Evolutionary conservation across 306 rosid genomes (phyloP).

Genomic region (Quercus mongolica): DNA sequence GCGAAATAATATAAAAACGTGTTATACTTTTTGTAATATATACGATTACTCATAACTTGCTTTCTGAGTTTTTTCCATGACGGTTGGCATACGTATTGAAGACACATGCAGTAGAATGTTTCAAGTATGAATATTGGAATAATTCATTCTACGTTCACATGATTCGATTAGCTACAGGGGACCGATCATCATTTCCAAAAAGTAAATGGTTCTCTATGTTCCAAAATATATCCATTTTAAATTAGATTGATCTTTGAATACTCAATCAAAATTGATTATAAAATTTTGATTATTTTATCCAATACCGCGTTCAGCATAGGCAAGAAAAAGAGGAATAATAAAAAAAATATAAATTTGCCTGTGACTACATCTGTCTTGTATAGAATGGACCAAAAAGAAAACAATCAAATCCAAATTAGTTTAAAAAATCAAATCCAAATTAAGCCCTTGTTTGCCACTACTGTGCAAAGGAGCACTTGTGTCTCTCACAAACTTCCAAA

Average conservation of each 20-base stretch:
- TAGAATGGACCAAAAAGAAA: neutral
- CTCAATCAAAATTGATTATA: neutral
- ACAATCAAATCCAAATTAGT: too few relatives aligned
- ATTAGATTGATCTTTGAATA: neutral
- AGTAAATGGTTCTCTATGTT: constrained; percentile 14
- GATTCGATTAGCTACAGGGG: neutral
- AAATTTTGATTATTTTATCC: neutral
- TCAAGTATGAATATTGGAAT: neutral
- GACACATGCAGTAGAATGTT: neutral
- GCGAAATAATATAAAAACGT: neutral
- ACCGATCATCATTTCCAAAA: constrained; percentile 11
- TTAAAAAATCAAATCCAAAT: too few relatives aligned
- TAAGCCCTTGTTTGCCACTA: too few relatives aligned
- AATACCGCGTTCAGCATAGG: neutral
- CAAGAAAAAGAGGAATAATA: neutral
- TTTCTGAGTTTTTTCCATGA: constrained; percentile 11
- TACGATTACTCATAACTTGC: constrained; percentile 5
- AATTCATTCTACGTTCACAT: neutral
- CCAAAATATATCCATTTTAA: neutral
- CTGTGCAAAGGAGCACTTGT: too few relatives aligned
- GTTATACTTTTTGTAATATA: constrained; percentile 26
- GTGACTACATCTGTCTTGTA: neutral
- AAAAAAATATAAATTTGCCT: neutral
- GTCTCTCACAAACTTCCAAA: too few relatives aligned
- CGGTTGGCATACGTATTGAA: constrained; percentile 22